phyloP scores from a whole-genome alignment of 2,329 filamentous ascomycete species.

The Scleromitrula shiraiana region DNA sequence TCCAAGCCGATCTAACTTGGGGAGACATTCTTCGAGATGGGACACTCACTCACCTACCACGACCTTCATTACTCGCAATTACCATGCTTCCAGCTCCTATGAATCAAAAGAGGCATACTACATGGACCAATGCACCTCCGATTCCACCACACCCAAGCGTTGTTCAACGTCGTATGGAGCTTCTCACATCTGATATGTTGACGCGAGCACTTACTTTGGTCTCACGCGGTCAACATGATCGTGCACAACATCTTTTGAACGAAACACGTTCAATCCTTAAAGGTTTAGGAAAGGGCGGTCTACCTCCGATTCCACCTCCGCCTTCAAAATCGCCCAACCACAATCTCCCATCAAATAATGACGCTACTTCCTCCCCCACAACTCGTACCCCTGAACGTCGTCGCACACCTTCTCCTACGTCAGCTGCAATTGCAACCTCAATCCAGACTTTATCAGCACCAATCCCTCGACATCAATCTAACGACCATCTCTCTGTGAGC shows the following conservation, averaged over 20 bases:
- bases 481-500: constrained; percentile 37
- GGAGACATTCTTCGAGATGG: constrained; percentile 90
- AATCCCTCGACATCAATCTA: constrained; percentile 45
- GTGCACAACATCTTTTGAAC: constrained; percentile 81
- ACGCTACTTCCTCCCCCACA: constrained; percentile 23
- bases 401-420: constrained; percentile 35
- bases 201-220: constrained; percentile 86
- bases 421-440: constrained; percentile 30
- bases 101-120: constrained; percentile 53
- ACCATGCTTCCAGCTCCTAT: constrained; percentile 73
- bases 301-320: constrained; percentile 76
- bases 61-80: constrained; percentile 86
- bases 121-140: constrained; percentile 60
- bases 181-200: constrained; percentile 96
- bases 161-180: constrained; percentile 93
- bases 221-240: constrained; percentile 84
- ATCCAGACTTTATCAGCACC: constrained; percentile 30
- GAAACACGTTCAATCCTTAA: constrained; percentile 95
- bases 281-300: constrained; percentile 86
- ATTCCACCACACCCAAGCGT: constrained; percentile 94
- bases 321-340: constrained; percentile 29
- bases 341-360: constrained; percentile 5
- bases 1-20: constrained; percentile 90
- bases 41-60: constrained; percentile 73
- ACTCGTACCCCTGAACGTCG: constrained; percentile 29